Conservation (phyloP, 148 eudicot genomes). For the Cornus kousa region DNA sequence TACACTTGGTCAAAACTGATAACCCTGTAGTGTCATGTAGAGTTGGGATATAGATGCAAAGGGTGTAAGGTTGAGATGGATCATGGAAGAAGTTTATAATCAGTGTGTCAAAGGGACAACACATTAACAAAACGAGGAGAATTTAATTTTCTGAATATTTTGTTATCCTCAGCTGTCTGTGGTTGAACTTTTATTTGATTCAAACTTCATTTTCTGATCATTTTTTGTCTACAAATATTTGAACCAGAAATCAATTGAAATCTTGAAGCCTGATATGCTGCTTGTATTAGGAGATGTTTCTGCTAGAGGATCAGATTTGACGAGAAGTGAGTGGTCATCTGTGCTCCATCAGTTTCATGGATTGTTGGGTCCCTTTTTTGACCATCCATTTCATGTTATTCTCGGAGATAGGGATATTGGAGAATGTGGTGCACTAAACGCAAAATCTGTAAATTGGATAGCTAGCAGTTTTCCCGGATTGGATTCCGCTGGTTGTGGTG, state of each 20-base stretch:
- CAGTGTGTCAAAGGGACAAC: not conserved
- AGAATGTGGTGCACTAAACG: slow-evolving; percentile 29
- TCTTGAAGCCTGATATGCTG: slow-evolving; percentile 45
- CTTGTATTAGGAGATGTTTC: slow-evolving; percentile 39
- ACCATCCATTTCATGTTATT: slow-evolving; percentile 33
- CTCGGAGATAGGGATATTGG: slow-evolving; percentile 38
- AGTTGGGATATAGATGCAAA: not conserved
- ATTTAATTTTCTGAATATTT: not conserved
- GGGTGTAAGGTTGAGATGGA: not conserved
- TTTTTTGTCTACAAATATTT: slow-evolving; percentile 13
- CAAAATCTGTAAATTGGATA: slow-evolving; percentile 24
- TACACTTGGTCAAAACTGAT: not conserved
- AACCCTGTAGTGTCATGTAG: not conserved
- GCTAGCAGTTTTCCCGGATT: slow-evolving; percentile 32
- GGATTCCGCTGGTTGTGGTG: slow-evolving; percentile 37
- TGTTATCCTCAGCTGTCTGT: not conserved
- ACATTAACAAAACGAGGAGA: not conserved
- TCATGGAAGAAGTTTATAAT: not conserved
- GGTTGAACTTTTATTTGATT: slow-evolving; percentile 1
- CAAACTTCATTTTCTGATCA: not conserved
- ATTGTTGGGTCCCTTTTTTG: slow-evolving; percentile 31
- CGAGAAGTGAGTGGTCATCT: slow-evolving; percentile 30
- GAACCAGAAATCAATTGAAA: slow-evolving; percentile 42
- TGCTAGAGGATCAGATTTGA: slow-evolving; percentile 28
- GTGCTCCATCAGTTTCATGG: slow-evolving; percentile 32